Evolutionary conservation across 202 grass and related monocot species (phyloP).

Genomic region (Tripidium arundinaceum): DNA sequence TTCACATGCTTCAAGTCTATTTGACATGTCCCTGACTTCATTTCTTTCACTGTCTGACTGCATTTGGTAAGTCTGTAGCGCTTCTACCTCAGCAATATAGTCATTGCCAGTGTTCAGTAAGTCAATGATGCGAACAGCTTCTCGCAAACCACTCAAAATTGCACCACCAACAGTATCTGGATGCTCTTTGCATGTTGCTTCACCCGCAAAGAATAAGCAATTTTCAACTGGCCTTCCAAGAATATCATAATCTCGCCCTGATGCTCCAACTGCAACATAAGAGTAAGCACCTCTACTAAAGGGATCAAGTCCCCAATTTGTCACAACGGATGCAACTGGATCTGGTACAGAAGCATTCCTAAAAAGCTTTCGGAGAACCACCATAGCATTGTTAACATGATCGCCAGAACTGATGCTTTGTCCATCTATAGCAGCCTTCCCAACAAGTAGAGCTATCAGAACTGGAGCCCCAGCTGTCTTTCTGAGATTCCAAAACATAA

Average conservation of each 20-base stretch:
- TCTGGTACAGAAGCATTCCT: conserved; percentile 73
- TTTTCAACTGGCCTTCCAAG: conserved; percentile 80
- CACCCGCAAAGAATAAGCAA: no score
- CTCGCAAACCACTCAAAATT: no score
- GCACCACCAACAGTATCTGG: no score
- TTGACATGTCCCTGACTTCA: no score
- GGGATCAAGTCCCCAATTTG: conserved; percentile 96
- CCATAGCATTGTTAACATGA: conserved; percentile 85
- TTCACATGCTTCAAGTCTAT: no score
- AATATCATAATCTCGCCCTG: conserved; percentile 95
- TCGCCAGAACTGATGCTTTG: conserved; percentile 56
- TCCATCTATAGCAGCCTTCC: conserved; percentile 91
- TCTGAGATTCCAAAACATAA: conserved; percentile 99
- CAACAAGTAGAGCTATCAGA: conserved; percentile 86
- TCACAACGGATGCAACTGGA: conserved; percentile 89
- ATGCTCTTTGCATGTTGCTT: no score
- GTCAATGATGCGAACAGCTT: no score
- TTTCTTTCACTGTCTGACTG: no score
- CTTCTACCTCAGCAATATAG: no score
- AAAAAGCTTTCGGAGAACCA: conserved; percentile 92
- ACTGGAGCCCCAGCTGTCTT: conserved; percentile 86
- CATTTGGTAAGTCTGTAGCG: no score
- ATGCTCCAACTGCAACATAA: conserved; percentile 91
- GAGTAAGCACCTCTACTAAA: conserved; percentile 96
- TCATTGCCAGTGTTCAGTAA: no score